A percentile compares a stretch with the other conserved stretches of the same genome.
phyloP scores from a whole-genome alignment of 1,284 basidiomycete genomes.

The Rhodofomes roseus region DNA sequence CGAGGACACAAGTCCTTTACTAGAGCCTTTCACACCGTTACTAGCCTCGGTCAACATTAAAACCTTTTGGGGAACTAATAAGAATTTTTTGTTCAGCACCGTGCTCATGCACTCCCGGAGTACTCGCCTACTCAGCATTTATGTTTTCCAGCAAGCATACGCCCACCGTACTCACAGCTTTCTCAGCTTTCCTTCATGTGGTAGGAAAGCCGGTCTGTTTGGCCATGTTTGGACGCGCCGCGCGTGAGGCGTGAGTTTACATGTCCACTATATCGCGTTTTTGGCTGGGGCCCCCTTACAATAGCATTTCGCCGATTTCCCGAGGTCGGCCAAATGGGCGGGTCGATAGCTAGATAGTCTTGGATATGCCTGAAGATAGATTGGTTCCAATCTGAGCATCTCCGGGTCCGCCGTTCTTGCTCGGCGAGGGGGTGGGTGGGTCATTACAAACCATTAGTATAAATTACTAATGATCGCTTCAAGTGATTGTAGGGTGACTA shows the following conservation, averaged over 20 bases:
- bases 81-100: too few relatives aligned
- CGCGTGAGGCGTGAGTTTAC: slow-evolving; percentile 1
- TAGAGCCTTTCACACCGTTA: too few relatives aligned
- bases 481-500: not conserved
- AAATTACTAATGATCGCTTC: not conserved
- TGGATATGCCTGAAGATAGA: too few relatives aligned
- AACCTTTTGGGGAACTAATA: too few relatives aligned
- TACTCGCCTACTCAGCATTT: too few relatives aligned
- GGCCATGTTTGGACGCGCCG: not conserved
- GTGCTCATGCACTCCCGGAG: too few relatives aligned
- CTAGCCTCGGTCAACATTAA: too few relatives aligned
- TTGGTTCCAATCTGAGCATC: not conserved
- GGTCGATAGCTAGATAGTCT: too few relatives aligned
- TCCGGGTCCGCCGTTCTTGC: not conserved
- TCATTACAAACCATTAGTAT: not conserved
- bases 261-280: slow-evolving; percentile 7
- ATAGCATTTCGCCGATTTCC: not conserved
- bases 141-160: too few relatives aligned
- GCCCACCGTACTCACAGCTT: too few relatives aligned
- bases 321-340: too few relatives aligned
- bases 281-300: slow-evolving; percentile 1
- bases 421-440: not conserved
- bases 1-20: too few relatives aligned
- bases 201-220: not conserved
- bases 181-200: slow-evolving; percentile 3